These are phyloP conservation scores for Penicillium subrubescens DNA, from an alignment of 495 filamentous ascomycete species.

Conservation along the genomic window DNA sequence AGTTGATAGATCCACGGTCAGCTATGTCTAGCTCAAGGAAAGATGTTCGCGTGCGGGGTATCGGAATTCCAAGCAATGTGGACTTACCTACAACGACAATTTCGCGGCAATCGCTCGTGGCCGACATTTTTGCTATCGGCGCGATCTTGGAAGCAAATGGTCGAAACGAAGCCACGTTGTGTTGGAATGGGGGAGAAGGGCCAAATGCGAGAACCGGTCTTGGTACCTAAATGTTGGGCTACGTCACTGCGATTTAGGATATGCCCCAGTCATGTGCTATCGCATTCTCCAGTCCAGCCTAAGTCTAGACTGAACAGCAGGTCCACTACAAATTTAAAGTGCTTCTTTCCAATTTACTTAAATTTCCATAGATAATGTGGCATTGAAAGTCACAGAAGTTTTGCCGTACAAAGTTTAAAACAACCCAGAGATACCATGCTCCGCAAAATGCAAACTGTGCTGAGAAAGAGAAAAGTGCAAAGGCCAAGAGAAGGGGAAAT, in stretches of 20 bases:
- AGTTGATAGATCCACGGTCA: constrained; percentile 13
- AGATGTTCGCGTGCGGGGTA: constrained; percentile 36
- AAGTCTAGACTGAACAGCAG: not conserved
- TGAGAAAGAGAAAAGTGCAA: constrained; percentile 7
- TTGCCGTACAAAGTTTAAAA: constrained; percentile 9
- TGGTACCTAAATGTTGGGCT: constrained; percentile 12
- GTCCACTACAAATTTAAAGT: constrained; percentile 2
- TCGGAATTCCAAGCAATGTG: constrained; percentile 10
- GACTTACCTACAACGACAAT: constrained; percentile 70
- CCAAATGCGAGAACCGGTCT: constrained; percentile 1
- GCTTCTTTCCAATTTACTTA: constrained; percentile 7
- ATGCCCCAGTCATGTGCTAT: constrained; percentile 32
- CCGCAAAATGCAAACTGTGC: constrained; percentile 30
- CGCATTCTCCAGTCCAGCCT: not conserved
- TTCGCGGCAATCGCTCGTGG: constrained; percentile 50
- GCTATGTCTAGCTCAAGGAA: constrained; percentile 4
- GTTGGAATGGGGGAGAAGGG: constrained; percentile 8
- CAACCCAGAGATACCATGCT: constrained; percentile 24
- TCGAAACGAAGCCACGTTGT: constrained; percentile 34
- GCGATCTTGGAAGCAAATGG: constrained; percentile 20
- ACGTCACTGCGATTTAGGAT: constrained; percentile 31
- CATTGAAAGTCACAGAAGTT: constrained; percentile 15
- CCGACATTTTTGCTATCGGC: constrained; percentile 38
- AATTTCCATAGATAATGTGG: constrained; percentile 7
- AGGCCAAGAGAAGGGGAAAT: constrained; percentile 8